These are phyloP conservation scores for Colletotrichum sp. DNA, from an alignment of 2,329 filamentous ascomycete genomes.

Conservation along the genomic window DNA sequence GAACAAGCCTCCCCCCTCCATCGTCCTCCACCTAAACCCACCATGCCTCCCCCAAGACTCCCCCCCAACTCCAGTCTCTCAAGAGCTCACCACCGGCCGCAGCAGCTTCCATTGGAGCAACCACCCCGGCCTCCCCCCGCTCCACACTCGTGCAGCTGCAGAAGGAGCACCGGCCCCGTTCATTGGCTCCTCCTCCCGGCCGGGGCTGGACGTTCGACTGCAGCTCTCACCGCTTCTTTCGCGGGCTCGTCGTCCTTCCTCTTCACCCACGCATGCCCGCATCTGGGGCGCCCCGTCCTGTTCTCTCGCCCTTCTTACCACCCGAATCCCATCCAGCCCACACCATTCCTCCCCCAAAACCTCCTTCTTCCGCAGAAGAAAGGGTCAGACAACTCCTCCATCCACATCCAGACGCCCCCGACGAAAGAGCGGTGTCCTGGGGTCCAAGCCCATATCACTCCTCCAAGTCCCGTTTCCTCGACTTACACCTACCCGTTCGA, in stretches of 20 bases:
- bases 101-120: conserved; percentile 9
- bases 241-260: conserved; percentile 22
- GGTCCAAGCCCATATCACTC: conserved; percentile 27
- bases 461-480: conserved; percentile 19
- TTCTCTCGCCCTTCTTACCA: conserved; percentile 19
- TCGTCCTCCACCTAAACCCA: neutral
- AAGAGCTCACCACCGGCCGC: conserved; percentile 14
- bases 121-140: neutral
- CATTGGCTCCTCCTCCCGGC: conserved; percentile 28
- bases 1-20: conserved; percentile 11
- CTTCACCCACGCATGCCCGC: conserved; percentile 24
- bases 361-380: neutral
- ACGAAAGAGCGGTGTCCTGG: conserved; percentile 50
- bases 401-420: conserved; percentile 15
- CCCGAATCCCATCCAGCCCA: conserved; percentile 10
- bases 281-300: conserved; percentile 13
- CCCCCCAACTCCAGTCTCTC: neutral
- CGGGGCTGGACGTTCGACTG: conserved; percentile 30
- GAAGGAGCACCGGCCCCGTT: conserved; percentile 18
- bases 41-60: neutral
- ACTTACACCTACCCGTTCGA: conserved; percentile 33
- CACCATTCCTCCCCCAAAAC: conserved; percentile 9
- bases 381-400: neutral
- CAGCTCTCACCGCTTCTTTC: conserved; percentile 35
- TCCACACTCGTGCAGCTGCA: conserved; percentile 26